A percentile compares a stretch with the other conserved stretches of the same genome.
Evolutionary conservation across 2,329 filamentous ascomycete genomes (phyloP).

Genomic region (Penicillium sp.): DNA sequence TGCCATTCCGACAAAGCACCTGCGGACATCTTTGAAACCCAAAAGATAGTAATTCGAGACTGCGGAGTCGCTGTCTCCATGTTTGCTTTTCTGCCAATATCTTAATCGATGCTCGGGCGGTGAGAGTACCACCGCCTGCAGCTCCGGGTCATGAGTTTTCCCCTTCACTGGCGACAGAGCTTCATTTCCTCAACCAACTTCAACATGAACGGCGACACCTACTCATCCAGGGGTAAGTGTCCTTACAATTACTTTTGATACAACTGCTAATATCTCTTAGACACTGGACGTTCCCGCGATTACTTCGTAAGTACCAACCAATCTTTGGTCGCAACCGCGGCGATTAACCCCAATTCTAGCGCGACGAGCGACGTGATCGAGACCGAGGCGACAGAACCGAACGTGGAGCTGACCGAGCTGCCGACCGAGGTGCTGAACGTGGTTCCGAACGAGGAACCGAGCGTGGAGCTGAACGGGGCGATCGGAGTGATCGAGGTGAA

Average conservation of each 20-base stretch:
- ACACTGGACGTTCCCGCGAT: slow-evolving; percentile 55
- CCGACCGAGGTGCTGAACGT: slow-evolving; percentile 53
- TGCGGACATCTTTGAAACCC: neutral
- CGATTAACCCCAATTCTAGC: slow-evolving; percentile 33
- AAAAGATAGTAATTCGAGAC: neutral
- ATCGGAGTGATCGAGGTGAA: slow-evolving; percentile 53
- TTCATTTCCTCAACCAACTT: slow-evolving; percentile 22
- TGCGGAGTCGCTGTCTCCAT: neutral
- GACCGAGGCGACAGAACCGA: slow-evolving; percentile 44
- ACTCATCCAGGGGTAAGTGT: slow-evolving; percentile 70
- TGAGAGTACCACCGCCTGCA: slow-evolving; percentile 21
- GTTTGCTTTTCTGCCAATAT: slow-evolving; percentile 2
- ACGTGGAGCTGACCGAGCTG: slow-evolving; percentile 38
- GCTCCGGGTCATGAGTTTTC: slow-evolving; percentile 35
- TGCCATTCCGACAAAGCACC: slow-evolving; percentile 73
- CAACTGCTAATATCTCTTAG: slow-evolving; percentile 38
- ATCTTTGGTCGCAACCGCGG: slow-evolving; percentile 8
- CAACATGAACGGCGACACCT: slow-evolving; percentile 82
- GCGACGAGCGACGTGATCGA: slow-evolving; percentile 51
- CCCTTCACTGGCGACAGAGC: slow-evolving; percentile 25
- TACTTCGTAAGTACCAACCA: slow-evolving; percentile 49
- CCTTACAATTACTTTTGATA: slow-evolving; percentile 2
- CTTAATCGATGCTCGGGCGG: slow-evolving; percentile 20
- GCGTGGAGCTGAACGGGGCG: slow-evolving; percentile 46
- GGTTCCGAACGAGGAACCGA: slow-evolving; percentile 38